Conservation (phyloP, 768 basidiomycete genomes). For the Lyophyllum atratum region DNA sequence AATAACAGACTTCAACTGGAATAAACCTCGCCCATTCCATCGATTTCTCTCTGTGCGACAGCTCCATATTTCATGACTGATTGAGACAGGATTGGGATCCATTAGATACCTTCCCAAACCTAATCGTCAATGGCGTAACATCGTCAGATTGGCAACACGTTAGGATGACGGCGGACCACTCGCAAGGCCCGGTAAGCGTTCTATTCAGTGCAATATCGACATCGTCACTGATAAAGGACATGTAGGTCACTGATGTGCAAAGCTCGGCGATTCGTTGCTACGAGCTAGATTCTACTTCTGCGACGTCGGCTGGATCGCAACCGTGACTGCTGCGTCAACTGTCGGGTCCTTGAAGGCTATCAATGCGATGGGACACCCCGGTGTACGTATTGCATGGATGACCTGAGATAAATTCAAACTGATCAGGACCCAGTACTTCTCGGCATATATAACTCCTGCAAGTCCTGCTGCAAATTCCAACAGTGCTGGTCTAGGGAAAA, state of each 20-base stretch:
- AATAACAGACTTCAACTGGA: no score
- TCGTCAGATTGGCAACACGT: constrained; percentile 36
- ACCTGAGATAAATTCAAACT: neutral
- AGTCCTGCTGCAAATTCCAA: constrained; percentile 34
- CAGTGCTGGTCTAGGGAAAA: constrained; percentile 41
- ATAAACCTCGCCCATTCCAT: no score
- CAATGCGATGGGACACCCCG: constrained; percentile 37
- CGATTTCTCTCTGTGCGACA: no score
- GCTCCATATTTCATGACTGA: no score
- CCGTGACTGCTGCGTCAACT: constrained; percentile 31
- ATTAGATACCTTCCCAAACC: constrained; percentile 33
- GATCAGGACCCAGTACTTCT: constrained; percentile 25
- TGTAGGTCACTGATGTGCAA: constrained; percentile 34
- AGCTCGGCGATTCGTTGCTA: constrained; percentile 37
- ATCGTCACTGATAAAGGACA: neutral
- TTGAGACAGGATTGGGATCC: no score
- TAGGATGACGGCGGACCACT: constrained; percentile 33
- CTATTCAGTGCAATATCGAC: neutral
- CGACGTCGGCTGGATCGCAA: constrained; percentile 28
- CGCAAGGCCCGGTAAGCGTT: constrained; percentile 30
- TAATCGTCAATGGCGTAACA: constrained; percentile 27
- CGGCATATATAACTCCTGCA: constrained; percentile 35
- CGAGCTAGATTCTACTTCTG: constrained; percentile 31
- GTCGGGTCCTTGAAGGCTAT: constrained; percentile 33
- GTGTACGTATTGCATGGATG: constrained; percentile 22